A percentile compares a stretch with the other conserved stretches of the same genome.
Conservation (phyloP, 1,139 yeast genomes). For the Geotrichum bryndzae region DNA sequence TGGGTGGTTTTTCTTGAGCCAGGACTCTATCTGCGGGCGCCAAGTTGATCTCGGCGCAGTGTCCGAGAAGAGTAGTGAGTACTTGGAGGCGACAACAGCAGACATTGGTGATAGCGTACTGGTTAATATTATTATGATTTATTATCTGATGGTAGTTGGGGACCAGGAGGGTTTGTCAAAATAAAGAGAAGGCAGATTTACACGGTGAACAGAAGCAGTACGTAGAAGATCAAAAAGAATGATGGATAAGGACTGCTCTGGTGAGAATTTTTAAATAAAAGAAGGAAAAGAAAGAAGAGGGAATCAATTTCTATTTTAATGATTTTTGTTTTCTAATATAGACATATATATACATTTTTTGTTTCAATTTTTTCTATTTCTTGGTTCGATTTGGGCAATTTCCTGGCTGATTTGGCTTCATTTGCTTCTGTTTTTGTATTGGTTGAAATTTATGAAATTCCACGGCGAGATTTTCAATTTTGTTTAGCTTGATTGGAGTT, state of each 20-base stretch:
- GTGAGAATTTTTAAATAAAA: not conserved
- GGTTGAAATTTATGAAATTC: not conserved
- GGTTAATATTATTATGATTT: not conserved
- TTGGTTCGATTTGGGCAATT: not conserved
- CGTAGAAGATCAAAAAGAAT: not conserved
- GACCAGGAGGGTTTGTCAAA: not conserved
- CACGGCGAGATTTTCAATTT: not conserved
- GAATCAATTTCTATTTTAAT: not conserved
- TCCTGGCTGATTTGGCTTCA: not conserved
- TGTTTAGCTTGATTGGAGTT: not conserved
- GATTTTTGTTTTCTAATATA: not conserved
- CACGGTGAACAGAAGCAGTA: not conserved
- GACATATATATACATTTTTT: too few species aligned
- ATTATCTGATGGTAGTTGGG: not conserved
- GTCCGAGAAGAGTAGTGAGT: conserved; percentile 36
- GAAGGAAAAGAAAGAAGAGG: not conserved
- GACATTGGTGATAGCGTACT: not conserved
- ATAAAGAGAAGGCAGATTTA: not conserved
- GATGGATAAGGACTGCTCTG: not conserved
- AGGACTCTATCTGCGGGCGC: conserved; percentile 37
- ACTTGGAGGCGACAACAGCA: not conserved
- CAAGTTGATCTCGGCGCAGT: conserved; percentile 38
- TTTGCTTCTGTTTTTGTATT: not conserved
- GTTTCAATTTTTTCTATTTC: not conserved
- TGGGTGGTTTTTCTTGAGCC: conserved; percentile 30